Percentiles rank a stretch among this genome's conserved stretches.
phyloP scores from a whole-genome alignment of 225 moss, liverwort and hornwort species.

The Bryoerythrophyllum caledonicum region DNA sequence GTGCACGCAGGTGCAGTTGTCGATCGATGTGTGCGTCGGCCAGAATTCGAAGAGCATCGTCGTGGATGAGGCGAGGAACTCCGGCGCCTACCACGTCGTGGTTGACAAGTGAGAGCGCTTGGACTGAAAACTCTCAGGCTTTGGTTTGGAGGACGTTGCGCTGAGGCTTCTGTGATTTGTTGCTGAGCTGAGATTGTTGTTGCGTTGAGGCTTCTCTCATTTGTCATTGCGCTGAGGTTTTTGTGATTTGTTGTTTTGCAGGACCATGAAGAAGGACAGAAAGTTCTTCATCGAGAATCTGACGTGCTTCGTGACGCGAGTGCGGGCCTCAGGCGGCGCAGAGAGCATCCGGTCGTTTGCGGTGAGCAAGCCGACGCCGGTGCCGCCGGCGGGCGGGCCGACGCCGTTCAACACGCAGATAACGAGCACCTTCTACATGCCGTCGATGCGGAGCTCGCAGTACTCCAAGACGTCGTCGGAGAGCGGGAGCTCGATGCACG shows the following conservation, averaged over 20 bases:
- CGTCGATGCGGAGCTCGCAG: constrained; percentile 13
- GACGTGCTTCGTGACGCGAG: constrained; percentile 60
- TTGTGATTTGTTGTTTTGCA: constrained; percentile 12
- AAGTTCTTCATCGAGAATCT: constrained; percentile 60
- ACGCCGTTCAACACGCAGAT: constrained; percentile 42
- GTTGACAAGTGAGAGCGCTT: constrained; percentile 48
- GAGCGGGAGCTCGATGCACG: constrained; percentile 38
- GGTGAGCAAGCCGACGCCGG: constrained; percentile 43
- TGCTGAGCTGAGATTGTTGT: no score
- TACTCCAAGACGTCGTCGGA: constrained; percentile 39
- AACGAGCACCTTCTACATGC: constrained; percentile 38
- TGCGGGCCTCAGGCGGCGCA: constrained; percentile 54
- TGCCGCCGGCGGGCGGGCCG: constrained; percentile 42
- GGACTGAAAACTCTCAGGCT: neutral
- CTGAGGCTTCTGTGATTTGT: no score
- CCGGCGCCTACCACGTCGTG: constrained; percentile 61
- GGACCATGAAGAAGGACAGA: constrained; percentile 64
- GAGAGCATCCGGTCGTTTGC: constrained; percentile 62
- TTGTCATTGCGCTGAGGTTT: no score
- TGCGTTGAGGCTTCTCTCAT: no score
- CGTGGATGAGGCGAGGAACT: constrained; percentile 51
- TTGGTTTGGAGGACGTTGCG: no score
- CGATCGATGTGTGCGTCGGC: constrained; percentile 54
- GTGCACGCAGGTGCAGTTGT: constrained; percentile 52
- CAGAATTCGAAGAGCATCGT: constrained; percentile 47